Evolutionary conservation across 352 stramenopile genomes (phyloP).

Genomic region (Phytopythium oedochilum): DNA sequence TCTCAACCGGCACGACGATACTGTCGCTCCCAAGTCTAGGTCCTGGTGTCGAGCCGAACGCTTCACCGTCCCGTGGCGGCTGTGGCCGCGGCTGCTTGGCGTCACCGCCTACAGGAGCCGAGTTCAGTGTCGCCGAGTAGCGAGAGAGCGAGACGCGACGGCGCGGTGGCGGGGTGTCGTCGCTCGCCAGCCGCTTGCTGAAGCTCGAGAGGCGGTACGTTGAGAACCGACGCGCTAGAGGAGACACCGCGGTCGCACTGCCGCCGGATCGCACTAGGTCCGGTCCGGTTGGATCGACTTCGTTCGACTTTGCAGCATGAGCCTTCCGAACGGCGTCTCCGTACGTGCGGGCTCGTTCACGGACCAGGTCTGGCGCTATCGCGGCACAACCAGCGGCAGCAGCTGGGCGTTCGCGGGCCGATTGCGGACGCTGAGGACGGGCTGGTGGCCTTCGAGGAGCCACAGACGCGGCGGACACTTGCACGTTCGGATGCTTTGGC

Average conservation of each 20-base stretch:
- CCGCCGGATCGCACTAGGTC: background rate
- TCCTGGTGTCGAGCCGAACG: background rate
- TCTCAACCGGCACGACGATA: background rate
- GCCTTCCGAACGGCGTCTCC: constrained; percentile 48
- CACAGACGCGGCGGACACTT: background rate
- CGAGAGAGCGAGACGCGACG: background rate
- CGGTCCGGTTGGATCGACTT: background rate
- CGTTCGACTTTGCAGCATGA: constrained; percentile 12
- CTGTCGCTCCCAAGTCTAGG: background rate
- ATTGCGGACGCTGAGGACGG: background rate
- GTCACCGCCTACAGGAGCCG: constrained; percentile 1
- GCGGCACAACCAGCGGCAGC: background rate
- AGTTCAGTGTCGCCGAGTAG: too few relatives aligned
- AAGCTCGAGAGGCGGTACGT: constrained; percentile 6
- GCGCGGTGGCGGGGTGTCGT: background rate
- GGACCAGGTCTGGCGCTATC: constrained; percentile 25
- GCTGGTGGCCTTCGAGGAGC: constrained; percentile 4
- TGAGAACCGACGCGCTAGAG: background rate
- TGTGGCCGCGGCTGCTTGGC: constrained; percentile 11
- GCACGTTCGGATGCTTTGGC: background rate
- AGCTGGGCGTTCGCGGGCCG: background rate
- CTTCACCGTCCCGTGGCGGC: background rate
- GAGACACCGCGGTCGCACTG: background rate
- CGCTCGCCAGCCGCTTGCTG: background rate
- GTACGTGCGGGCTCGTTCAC: constrained; percentile 43